Evolutionary conservation across 768 basidiomycete genomes (phyloP), one percentile per base, ranked within the genome.

Genomic region (Russula dissimulans): DNA sequence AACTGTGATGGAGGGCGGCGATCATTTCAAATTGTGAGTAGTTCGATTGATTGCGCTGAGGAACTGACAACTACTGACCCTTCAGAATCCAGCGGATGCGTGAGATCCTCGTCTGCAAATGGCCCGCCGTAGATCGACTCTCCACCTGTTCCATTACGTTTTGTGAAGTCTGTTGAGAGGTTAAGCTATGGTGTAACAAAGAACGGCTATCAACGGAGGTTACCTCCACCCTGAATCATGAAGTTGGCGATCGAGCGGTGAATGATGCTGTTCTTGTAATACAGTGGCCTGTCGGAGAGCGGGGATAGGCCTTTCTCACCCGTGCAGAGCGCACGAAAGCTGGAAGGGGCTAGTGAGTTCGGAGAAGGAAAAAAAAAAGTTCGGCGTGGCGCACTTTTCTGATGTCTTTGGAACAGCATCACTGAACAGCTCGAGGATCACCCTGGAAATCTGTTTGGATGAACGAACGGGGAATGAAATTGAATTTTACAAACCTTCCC

Each of bases 321-420:
- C 1, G 91, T 95, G 70, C 89, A 91, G 54, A 95, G 75, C 3
- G 85, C 82, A 46, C 92, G 82, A 71, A 95, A 95, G 73, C 91
- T 95, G 64, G 48, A 41, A 46, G 26, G n/a, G 51, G 11, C 45
- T 58, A 60, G 15, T 63, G 22, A 58, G 41, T 45, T 26, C 44
- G 29, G 51, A 36, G 31, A 36, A 18, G 50, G 44, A 59, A 54
- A 53, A 18, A 44, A n/a, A 14, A n/a, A 8, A n/a, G 12, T 42
- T 43, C 57, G 44, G 15, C 18, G 22, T 26, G 36, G 64, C 78
- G 57, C 67, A 92, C 91, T 94, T 93, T 78, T 92, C 87, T 60
- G 75, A 76, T 11, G 90, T 88, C 74, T 85, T 85, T 4, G 91
- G 91, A 2, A 81, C 81, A 8, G 77, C 73, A 69, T 91, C 86